Conservation (phyloP, 768 basidiomycete genomes). For the Trametes cubensis region DNA sequence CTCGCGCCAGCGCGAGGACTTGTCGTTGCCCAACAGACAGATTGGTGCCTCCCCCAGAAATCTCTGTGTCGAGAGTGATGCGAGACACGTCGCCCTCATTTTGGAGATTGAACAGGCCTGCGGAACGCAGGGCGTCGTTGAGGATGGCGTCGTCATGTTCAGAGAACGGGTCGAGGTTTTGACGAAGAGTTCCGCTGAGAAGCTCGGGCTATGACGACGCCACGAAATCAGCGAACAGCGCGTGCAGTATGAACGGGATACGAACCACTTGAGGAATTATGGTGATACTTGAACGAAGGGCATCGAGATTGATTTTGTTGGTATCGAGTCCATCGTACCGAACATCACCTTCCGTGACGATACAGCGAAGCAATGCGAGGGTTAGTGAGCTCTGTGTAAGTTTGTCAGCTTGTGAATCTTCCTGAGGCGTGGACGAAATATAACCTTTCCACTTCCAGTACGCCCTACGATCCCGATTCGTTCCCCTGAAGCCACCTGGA, state of each 20-base stretch:
- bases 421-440: not conserved
- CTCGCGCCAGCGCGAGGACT: constrained; percentile 59
- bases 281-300: constrained; percentile 54
- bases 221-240: not conserved
- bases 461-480: constrained; percentile 55
- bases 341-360: constrained; percentile 51
- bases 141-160: constrained; percentile 55
- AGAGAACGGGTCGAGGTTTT: constrained; percentile 60
- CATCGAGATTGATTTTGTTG: constrained; percentile 51
- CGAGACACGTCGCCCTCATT: constrained; percentile 36
- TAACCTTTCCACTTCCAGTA: constrained; percentile 55
- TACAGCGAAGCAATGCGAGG: constrained; percentile 55
- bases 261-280: constrained; percentile 61
- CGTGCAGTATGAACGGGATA: not conserved
- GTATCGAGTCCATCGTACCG: constrained; percentile 52
- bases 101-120: constrained; percentile 49
- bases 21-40: constrained; percentile 60
- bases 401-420: constrained; percentile 12
- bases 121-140: constrained; percentile 50
- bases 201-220: constrained; percentile 44
- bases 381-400: constrained; percentile 46
- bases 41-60: constrained; percentile 48
- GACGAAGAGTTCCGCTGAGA: constrained; percentile 55
- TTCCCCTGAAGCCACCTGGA: constrained; percentile 53
- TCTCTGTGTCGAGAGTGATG: constrained; percentile 46